These are phyloP conservation scores for Populus hybrid DNA, from an alignment of 441 rosid species.

Conservation along the genomic window DNA sequence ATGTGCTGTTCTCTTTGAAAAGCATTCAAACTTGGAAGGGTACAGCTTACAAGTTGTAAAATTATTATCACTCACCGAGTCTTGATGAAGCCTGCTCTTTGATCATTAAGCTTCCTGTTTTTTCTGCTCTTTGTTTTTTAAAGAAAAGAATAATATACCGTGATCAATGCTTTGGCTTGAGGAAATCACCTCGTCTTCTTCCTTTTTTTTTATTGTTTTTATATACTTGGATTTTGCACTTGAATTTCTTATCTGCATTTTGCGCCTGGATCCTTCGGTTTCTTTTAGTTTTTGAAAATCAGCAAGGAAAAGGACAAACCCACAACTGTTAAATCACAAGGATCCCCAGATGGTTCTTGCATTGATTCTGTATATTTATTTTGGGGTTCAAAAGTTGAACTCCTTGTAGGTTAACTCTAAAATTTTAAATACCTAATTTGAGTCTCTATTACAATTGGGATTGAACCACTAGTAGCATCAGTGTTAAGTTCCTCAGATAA, in stretches of 20 bases:
- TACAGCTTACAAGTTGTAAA: neutral
- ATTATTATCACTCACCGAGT: neutral
- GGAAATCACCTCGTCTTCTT: neutral
- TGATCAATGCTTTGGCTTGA: neutral
- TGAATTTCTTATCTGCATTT: neutral
- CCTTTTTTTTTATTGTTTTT: no score
- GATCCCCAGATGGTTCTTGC: neutral
- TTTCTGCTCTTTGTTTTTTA: no score
- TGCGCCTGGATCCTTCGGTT: neutral
- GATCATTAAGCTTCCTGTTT: neutral
- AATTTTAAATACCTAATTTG: no score
- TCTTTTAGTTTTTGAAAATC: neutral
- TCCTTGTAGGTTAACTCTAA: neutral
- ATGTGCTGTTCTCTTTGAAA: neutral
- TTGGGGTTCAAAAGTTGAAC: neutral
- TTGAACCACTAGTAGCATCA: neutral
- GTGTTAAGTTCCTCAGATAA: neutral
- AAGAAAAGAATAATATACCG: neutral
- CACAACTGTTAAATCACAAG: neutral
- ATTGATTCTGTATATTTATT: neutral
- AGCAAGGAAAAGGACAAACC: neutral
- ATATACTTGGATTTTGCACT: neutral
- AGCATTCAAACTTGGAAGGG: neutral
- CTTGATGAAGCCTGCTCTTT: neutral
- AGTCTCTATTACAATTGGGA: neutral